A percentile compares a stretch with the other conserved stretches of the same genome.
Conservation (phyloP, 2,329 filamentous ascomycete species). For the Byssoonygena ceratinophila region DNA sequence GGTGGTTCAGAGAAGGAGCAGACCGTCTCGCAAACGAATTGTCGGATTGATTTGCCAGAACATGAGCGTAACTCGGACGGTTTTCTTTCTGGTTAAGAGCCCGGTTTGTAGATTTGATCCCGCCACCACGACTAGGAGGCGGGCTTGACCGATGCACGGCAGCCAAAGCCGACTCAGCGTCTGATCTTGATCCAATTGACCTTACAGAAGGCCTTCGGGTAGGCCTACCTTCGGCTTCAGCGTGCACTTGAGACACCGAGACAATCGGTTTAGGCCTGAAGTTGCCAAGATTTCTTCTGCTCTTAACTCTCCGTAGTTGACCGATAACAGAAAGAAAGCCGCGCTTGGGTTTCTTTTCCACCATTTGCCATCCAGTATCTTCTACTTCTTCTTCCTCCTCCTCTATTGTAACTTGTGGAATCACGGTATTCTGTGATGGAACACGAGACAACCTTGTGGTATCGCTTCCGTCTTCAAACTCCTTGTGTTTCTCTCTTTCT, state of each 20-base stretch:
- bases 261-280: conserved; percentile 22
- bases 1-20: conserved; percentile 2
- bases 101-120: conserved; percentile 5
- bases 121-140: conserved; percentile 20
- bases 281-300: conserved; percentile 19
- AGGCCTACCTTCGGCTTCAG: conserved; percentile 25
- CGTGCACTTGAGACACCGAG: conserved; percentile 23
- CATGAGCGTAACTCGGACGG: conserved; percentile 27
- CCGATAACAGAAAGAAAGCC: background rate
- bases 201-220: conserved; percentile 16
- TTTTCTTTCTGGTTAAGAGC: conserved; percentile 22
- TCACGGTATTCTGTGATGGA: conserved; percentile 19
- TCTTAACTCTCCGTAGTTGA: conserved; percentile 7
- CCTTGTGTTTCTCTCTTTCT: conserved; percentile 14
- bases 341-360: conserved; percentile 9
- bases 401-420: conserved; percentile 21
- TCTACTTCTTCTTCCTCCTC: conserved; percentile 21
- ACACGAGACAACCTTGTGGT: conserved; percentile 15
- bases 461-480: conserved; percentile 11
- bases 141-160: conserved; percentile 31
- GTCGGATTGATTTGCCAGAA: conserved; percentile 15
- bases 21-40: background rate
- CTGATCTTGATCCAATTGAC: conserved; percentile 24
- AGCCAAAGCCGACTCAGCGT: conserved; percentile 31
- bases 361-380: conserved; percentile 7